Percentiles rank a stretch among this genome's conserved stretches.
phyloP scores from a whole-genome alignment of 2,329 filamentous ascomycete species.

The Calonectria crousiana region DNA sequence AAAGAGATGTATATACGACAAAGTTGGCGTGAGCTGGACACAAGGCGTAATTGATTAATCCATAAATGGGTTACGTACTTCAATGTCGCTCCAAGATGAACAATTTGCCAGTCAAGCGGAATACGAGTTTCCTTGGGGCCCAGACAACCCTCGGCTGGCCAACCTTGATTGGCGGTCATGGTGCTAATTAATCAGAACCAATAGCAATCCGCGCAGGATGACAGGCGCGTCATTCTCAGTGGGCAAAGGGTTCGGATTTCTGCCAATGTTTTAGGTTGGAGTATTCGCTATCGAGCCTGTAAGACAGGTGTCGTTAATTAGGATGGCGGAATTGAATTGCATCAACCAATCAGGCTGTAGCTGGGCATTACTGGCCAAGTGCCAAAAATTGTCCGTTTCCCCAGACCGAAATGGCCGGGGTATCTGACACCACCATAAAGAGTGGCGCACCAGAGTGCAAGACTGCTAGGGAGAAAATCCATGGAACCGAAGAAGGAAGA shows the following conservation, averaged over 20 bases:
- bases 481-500: background rate
- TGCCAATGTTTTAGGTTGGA: background rate
- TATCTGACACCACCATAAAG: background rate
- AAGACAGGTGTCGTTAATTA: background rate
- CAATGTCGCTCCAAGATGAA: background rate
- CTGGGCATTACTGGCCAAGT: background rate
- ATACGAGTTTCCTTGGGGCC: conserved; percentile 2
- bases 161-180: background rate
- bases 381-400: background rate
- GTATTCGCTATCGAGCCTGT: background rate
- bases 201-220: background rate
- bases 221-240: background rate
- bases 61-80: background rate
- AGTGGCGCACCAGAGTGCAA: background rate
- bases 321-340: background rate
- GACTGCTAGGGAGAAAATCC: background rate
- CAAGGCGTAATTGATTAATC: background rate
- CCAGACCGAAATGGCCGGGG: background rate
- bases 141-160: background rate
- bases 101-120: background rate
- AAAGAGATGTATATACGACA: background rate
- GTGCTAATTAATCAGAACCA: background rate
- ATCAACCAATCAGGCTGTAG: background rate
- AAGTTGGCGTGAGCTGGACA: background rate
- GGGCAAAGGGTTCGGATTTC: background rate